Evolutionary conservation across 768 basidiomycete species (phyloP).

Genomic region (Neoboletus brunneissimus): DNA sequence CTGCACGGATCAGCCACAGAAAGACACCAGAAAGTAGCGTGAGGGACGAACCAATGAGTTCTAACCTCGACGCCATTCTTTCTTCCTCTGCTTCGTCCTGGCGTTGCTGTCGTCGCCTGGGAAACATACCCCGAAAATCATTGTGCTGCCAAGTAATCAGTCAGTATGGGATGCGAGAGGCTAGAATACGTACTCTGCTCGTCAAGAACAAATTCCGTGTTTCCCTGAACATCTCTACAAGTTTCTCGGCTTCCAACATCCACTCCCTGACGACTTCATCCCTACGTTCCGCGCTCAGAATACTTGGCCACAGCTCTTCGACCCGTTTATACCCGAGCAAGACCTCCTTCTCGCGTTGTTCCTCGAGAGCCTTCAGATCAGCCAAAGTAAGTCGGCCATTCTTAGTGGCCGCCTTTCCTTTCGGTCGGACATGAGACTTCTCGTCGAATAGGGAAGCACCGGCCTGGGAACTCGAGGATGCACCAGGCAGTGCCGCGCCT

Average conservation of each 20-base stretch:
- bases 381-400: slow-evolving; percentile 50
- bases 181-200: slow-evolving; percentile 58
- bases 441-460: slow-evolving; percentile 63
- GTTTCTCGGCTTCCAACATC: slow-evolving; percentile 77
- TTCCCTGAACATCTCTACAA: slow-evolving; percentile 88
- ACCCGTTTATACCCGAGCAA: slow-evolving; percentile 54
- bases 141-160: slow-evolving; percentile 12
- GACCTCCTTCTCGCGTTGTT: slow-evolving; percentile 64
- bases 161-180: background rate
- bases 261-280: slow-evolving; percentile 64
- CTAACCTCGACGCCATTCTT: slow-evolving; percentile 62
- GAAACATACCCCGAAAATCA: slow-evolving; percentile 23
- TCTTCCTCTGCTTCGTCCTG: slow-evolving; percentile 18
- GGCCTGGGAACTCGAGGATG: slow-evolving; percentile 16
- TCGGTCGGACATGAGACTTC: slow-evolving; percentile 39
- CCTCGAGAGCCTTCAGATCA: slow-evolving; percentile 62
- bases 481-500: slow-evolving; percentile 7
- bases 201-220: slow-evolving; percentile 81
- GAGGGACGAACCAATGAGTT: slow-evolving; percentile 52
- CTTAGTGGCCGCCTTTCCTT: slow-evolving; percentile 25
- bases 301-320: slow-evolving; percentile 58
- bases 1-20: slow-evolving; percentile 1
- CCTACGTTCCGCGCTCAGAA: slow-evolving; percentile 43
- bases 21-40: background rate
- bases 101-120: slow-evolving; percentile 12